Percentiles rank a stretch among this genome's conserved stretches.
These are phyloP conservation scores for Leccinum fibrillosum DNA, from an alignment of 768 basidiomycete species.

Conservation along the genomic window DNA sequence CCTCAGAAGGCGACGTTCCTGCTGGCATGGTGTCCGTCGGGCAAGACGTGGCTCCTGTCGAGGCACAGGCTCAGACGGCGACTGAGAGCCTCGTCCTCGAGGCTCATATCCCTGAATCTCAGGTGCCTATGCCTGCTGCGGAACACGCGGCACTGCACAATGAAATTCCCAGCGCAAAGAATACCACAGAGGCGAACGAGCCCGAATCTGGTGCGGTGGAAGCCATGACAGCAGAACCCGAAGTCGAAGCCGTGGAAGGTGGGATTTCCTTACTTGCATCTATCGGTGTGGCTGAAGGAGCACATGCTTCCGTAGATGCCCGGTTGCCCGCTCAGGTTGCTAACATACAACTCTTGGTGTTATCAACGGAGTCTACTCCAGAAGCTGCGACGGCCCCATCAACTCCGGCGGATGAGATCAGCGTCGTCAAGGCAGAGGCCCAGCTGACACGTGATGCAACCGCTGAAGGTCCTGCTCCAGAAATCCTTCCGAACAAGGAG, in stretches of 20 bases:
- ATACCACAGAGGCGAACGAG: neutral
- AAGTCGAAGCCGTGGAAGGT: neutral
- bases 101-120: neutral
- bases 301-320: neutral
- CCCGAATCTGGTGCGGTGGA: neutral
- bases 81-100: neutral
- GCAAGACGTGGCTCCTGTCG: neutral
- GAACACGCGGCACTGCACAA: neutral
- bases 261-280: neutral
- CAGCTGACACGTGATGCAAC: neutral
- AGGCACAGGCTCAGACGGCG: conserved; percentile 6
- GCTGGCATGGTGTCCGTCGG: neutral
- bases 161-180: conserved; percentile 3
- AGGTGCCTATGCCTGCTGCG: neutral
- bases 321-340: conserved; percentile 4
- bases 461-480: neutral
- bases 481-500: neutral
- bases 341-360: neutral
- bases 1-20: neutral
- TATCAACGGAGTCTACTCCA: neutral
- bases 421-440: neutral
- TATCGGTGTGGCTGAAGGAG: neutral
- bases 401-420: neutral
- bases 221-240: neutral
- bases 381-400: conserved; percentile 3